Base-by-base conservation (phyloP, 805 yeast genomes). In the Candida rishiriensis region DNA sequence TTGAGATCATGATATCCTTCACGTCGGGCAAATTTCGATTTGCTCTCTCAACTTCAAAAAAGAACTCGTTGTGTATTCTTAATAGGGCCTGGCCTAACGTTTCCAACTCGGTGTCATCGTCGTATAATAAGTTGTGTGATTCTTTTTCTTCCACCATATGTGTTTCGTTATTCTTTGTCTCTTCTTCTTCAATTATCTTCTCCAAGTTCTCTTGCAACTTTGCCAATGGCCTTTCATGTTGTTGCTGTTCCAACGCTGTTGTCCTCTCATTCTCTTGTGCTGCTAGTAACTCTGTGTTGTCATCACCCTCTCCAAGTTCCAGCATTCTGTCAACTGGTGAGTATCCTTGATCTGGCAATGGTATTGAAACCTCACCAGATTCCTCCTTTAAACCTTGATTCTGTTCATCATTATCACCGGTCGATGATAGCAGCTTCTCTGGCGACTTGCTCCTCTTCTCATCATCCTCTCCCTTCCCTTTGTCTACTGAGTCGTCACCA, bases 151-250 rank as follows among this genome's bases (percentile, higher is more conserved):
- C 56, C n/a, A 38, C 10, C 15, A 21, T 12, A 17, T 10, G 37
- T 9, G 36, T 42, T 3, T 40, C 42, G 12, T 46, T 49, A 13
- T 50, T 53, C 26, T 56, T 61, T 2, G 51, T 55, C 42, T 61
- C 66, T 35, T 61, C 68, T 30, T 61, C 62, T 40, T 64, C 68
- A 10, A 66, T 53, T 3, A 76, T 69, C 48, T 69, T 71, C 49
- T 84, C 88, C 47, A 88, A 69, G 52, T 82, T 80, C 54, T 82
- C 79, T 59, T 89, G 96, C 41, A 88, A 66, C 50, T 83, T 84
- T 0, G 96, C 96, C 48, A 88, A 68, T 1, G 96, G 96, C 50
- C 96, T 72, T 42, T 87, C 90, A 34, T 78, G 79, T 56, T 83
- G 85, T 57, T 88, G 95, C 40, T 80, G 85, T 54, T 87, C 95